Base-by-base conservation (phyloP, 2,329 filamentous ascomycete genomes). In the Epichloe baconii region DNA sequence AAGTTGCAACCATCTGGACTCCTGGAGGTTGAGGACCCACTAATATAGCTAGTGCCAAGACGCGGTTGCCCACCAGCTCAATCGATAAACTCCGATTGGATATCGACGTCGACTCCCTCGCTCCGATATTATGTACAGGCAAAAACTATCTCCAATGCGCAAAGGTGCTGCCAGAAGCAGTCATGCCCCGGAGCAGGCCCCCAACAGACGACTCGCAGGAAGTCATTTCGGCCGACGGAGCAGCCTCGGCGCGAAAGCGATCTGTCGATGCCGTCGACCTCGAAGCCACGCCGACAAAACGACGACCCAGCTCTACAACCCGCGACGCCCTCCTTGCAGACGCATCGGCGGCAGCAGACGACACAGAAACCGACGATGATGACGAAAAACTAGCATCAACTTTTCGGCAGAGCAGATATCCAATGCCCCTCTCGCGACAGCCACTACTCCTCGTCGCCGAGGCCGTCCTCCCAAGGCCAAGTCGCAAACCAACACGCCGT, bases 211-310 rank as follows among this genome's bases (percentile, higher is more conserved):
- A n/a, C n/a, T 19, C 50, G 19, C 35, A n/a, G n/a, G 43, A 26
- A n/a, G 35, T 17, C 17, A 19, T n/a, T 38, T 5, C 17, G 17
- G 23, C 12, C 15, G 41, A 19, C 21, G 48, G 53, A 38, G 43
- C 37, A 47, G 47, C 47, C 43, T 52, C 45, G 4, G 40, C 46
- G 19, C 55, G 56, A 34, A 62, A 63, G 44, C 54, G 59, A 36
- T 48, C 57, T 40, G 57, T 61, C n/a, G 62, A 64, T 42, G 55
- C 57, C 19, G 60, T 54, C 21, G 58, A 62, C 44, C 53, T 59
- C 21, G 59, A 64, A 47, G 53, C 60, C 17, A 64, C 63, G 0
- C 65, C 66, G 10, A 53, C 62, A 14, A 68, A 68, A 52, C 62
- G 66, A 47, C 60, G 57, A 41, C 61, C 65, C 49, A 59, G 50